Evolutionary conservation across 2,329 filamentous ascomycete genomes (phyloP).

Genomic region (Alternaria alternata): DNA sequence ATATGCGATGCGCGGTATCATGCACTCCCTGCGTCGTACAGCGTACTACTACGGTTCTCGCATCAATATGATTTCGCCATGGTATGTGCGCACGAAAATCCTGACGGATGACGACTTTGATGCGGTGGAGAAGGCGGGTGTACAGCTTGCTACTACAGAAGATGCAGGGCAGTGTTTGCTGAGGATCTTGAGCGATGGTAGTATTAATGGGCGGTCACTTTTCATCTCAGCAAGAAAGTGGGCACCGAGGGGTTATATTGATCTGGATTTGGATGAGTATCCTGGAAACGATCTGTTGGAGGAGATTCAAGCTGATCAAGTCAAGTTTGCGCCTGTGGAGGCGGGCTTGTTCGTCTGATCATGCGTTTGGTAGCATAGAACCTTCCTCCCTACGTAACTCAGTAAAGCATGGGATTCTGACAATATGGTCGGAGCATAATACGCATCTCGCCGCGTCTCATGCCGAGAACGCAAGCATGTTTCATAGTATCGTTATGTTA

Average conservation of each 20-base stretch:
- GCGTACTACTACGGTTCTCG: slow-evolving; percentile 9
- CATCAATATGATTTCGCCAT: slow-evolving; percentile 11
- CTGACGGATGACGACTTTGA: slow-evolving; percentile 12
- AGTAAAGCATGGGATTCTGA: neutral
- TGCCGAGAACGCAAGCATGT: neutral
- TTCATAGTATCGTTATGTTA: neutral
- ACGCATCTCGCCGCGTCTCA: neutral
- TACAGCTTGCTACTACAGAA: slow-evolving; percentile 14
- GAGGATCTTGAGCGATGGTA: slow-evolving; percentile 7
- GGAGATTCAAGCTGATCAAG: slow-evolving; percentile 18
- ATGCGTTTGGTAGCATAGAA: neutral
- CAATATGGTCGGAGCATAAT: neutral
- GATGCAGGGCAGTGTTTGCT: slow-evolving; percentile 13
- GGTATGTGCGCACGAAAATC: slow-evolving; percentile 22
- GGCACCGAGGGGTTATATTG: slow-evolving; percentile 16
- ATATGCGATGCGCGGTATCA: slow-evolving; percentile 21
- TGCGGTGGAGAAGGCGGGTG: slow-evolving; percentile 2
- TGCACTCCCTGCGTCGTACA: slow-evolving; percentile 14
- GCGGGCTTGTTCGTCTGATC: neutral
- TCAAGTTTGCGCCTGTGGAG: slow-evolving; percentile 5
- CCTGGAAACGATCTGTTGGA: slow-evolving; percentile 5
- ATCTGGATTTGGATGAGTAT: slow-evolving; percentile 17
- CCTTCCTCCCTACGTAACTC: neutral
- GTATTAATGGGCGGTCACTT: slow-evolving; percentile 11
- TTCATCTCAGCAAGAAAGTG: slow-evolving; percentile 16